phyloP scores from a whole-genome alignment of 345 rosid species.

The Raphanus sativus region DNA sequence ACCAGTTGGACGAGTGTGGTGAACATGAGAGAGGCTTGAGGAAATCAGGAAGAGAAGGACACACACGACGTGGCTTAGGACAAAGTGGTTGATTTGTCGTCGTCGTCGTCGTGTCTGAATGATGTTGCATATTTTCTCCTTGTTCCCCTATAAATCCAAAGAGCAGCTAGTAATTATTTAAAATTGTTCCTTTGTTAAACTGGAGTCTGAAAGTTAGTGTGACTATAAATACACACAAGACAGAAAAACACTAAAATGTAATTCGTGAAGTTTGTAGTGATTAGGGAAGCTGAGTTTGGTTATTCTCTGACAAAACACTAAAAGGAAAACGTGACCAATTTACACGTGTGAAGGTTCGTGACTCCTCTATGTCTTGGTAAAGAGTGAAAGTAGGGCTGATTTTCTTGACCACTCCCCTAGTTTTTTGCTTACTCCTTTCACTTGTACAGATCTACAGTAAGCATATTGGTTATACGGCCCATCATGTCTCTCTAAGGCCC shows the following conservation, averaged over 20 bases:
- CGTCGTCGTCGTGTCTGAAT: conserved; percentile 23
- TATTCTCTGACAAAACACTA: conserved; percentile 7
- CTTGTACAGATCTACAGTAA: conserved; percentile 8
- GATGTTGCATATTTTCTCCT: conserved; percentile 47
- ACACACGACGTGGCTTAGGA: conserved; percentile 71
- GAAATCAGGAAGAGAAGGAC: conserved; percentile 55
- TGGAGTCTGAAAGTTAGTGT: conserved; percentile 12
- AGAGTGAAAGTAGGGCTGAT: conserved; percentile 49
- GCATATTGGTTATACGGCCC: neutral
- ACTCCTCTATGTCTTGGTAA: conserved; percentile 38
- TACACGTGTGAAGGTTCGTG: conserved; percentile 24
- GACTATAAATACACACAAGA: neutral
- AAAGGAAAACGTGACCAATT: neutral
- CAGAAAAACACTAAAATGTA: neutral
- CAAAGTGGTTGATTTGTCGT: conserved; percentile 51
- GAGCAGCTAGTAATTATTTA: neutral
- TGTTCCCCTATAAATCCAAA: neutral
- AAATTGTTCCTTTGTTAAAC: neutral
- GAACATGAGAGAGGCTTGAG: conserved; percentile 57
- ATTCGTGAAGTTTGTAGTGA: conserved; percentile 23
- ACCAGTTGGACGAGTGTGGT: conserved; percentile 46
- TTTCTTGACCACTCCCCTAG: conserved; percentile 42
- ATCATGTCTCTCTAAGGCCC: neutral
- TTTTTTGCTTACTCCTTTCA: conserved; percentile 33
- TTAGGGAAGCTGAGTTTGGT: conserved; percentile 37